Conservation (phyloP, 768 basidiomycete species). For the Mycena filopes region DNA sequence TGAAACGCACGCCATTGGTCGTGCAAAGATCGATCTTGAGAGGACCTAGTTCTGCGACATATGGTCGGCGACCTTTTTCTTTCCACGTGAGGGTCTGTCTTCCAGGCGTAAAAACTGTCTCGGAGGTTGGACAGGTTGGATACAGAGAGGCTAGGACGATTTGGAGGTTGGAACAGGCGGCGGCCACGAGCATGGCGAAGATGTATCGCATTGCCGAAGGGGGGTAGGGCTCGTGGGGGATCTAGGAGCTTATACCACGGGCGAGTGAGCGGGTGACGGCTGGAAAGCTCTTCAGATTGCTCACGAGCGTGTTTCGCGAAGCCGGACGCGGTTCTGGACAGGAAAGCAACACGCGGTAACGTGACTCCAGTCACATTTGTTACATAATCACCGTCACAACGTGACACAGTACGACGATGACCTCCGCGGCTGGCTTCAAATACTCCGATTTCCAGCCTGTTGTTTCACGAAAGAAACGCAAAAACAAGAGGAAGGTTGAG, state of each 20-base stretch:
- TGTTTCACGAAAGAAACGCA: conserved; percentile 63
- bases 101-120: conserved; percentile 57
- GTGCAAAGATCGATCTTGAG: conserved; percentile 60
- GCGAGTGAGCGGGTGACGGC: not conserved
- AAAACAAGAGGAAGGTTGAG: conserved; percentile 45
- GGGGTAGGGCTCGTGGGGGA: not conserved
- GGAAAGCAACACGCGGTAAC: conserved; percentile 9
- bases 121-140: conserved; percentile 59
- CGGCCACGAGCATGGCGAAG: conserved; percentile 14
- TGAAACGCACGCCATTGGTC: conserved; percentile 52
- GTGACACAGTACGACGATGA: not conserved
- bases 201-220: conserved; percentile 7
- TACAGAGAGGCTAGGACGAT: conserved; percentile 52
- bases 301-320: not conserved
- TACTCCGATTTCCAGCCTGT: conserved; percentile 65
- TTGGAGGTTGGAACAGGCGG: conserved; percentile 7
- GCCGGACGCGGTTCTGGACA: not conserved
- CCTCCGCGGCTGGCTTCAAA: conserved; percentile 39
- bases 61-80: conserved; percentile 56
- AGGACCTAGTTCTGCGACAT: conserved; percentile 51
- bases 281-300: not conserved
- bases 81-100: conserved; percentile 58
- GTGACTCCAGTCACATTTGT: not conserved
- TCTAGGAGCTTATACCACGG: not conserved
- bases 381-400: not conserved